Base-by-base conservation (phyloP, 768 basidiomycete genomes). In the Termitomyces sp. region DNA sequence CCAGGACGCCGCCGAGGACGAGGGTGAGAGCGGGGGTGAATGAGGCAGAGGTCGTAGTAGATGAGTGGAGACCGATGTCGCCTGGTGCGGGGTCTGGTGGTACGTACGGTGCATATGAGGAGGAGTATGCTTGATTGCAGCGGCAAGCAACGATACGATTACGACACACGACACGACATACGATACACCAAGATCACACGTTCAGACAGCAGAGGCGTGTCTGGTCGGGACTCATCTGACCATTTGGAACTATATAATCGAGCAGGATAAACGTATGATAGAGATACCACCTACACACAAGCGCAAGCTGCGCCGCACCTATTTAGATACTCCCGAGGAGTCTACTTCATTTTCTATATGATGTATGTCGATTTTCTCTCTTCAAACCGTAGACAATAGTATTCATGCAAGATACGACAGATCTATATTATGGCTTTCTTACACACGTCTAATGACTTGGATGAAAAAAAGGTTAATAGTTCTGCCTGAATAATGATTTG, bases 41-140 rank as follows among this genome's bases (percentile, higher is more conserved):
- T 22, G 53, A 52, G 22, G 57, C 18, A 0, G 65, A 62, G 48
- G 52, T 66, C 18, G 61, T 66, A 5, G 33, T 64, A 22, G 59
- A 58, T 14, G 63, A 61, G 32, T 66, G 65, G 65, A 56, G 63
- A 18, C 65, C 68, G 10, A 59, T 64, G n/a, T 69, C 68, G 35
- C 68, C 68, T 22, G 63, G 60, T 9, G 35, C 42, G 10, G 52
- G 51, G 10, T 35, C 32, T 22, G 47, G 50, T 4, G 44, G 42
- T 47, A 51, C 48, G 44, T 44, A 47, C 20, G 49, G 61, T 38
- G 60, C 40, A 57, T 77, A 75, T 53, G 74, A 75, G 53, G 72
- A 76, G 63, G 74, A 75, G 68, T 76, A 74, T 63, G 75, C 72
- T 64, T 72, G 56, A 71, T 52, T n/a, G 9, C 24, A 49, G 28